Conservation (phyloP, 495 filamentous ascomycete species). For the Penicillium cosmopolitanum region DNA sequence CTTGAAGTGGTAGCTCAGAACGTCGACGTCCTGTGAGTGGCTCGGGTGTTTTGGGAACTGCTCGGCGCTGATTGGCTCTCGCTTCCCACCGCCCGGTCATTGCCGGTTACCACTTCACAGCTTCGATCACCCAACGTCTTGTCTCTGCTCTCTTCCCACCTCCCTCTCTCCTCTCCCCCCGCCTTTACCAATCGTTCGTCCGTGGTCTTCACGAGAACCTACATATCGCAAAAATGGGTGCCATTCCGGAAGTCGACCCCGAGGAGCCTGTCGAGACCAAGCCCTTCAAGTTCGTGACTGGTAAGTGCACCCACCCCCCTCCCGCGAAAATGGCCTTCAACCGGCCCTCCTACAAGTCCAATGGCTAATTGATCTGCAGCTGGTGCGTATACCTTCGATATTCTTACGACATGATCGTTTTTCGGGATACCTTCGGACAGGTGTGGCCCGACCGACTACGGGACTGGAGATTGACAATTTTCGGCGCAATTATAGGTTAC, state of each 20-base stretch:
- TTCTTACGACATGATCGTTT: slow-evolving; percentile 17
- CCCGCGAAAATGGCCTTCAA: slow-evolving; percentile 26
- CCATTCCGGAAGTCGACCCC: slow-evolving; percentile 78
- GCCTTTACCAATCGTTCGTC: slow-evolving; percentile 19
- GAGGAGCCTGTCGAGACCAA: slow-evolving; percentile 86
- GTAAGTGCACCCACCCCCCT: slow-evolving; percentile 59
- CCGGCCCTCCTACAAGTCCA: slow-evolving; percentile 38
- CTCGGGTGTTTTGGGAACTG: slow-evolving; percentile 46
- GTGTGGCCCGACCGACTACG: slow-evolving; percentile 23
- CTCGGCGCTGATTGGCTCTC: slow-evolving; percentile 49
- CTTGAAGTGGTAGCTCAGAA: slow-evolving; percentile 30
- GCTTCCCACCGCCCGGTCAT: slow-evolving; percentile 47
- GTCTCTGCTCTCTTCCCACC: slow-evolving; percentile 32
- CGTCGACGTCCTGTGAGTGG: slow-evolving; percentile 31
- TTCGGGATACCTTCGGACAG: slow-evolving; percentile 6
- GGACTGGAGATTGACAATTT: slow-evolving; percentile 37
- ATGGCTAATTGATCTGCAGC: slow-evolving; percentile 53
- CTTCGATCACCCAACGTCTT: slow-evolving; percentile 41
- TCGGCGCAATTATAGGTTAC: slow-evolving; percentile 67
- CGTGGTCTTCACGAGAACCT: slow-evolving; percentile 30
- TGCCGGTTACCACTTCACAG: slow-evolving; percentile 41
- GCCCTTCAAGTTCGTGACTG: slow-evolving; percentile 99
- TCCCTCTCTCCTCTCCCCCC: slow-evolving; percentile 22
- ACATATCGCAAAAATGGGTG: slow-evolving; percentile 50
- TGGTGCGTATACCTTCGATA: slow-evolving; percentile 43